These are phyloP conservation scores for Blepharisma japonicum DNA, from an alignment of 73 alveolate species.

Conservation along the genomic window DNA sequence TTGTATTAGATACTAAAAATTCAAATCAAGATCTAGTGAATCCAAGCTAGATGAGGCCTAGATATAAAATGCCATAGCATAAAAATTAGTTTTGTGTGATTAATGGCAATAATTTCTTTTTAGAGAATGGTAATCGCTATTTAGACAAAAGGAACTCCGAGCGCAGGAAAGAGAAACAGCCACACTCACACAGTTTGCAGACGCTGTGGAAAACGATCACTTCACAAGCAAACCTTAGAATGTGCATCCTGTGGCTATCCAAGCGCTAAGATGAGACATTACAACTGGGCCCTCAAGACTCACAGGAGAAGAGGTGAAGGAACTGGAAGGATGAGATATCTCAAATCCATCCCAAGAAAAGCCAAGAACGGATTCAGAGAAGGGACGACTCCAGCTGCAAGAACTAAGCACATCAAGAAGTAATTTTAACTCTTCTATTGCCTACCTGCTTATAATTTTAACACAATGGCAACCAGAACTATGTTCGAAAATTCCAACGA, in stretches of 20 bases:
- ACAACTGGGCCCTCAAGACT: conserved; percentile 48
- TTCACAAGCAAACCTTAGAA: conserved; percentile 43
- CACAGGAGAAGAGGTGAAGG: conserved; percentile 50
- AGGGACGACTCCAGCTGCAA: conserved; percentile 28
- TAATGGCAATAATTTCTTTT: too few species aligned
- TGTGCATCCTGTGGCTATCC: conserved; percentile 60
- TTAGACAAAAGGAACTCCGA: conserved; percentile 49
- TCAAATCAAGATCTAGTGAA: too few species aligned
- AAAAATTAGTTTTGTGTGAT: too few species aligned
- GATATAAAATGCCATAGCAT: too few species aligned
- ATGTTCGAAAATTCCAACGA: conserved; percentile 92
- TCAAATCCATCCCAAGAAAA: conserved; percentile 46
- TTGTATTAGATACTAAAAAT: too few species aligned
- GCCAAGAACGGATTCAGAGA: conserved; percentile 51
- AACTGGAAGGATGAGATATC: conserved; percentile 55
- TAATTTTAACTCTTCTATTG: too few species aligned
- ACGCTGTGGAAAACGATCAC: conserved; percentile 53
- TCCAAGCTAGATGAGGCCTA: too few species aligned
- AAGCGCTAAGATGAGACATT: conserved; percentile 37
- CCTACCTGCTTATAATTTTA: not conserved
- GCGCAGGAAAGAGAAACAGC: conserved; percentile 48
- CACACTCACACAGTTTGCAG: conserved; percentile 54
- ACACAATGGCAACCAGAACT: conserved; percentile 82
- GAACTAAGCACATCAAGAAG: not conserved
- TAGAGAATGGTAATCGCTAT: too few species aligned